These are phyloP conservation scores for Juncus effusus DNA, from an alignment of 176 grass and related monocot genomes.

Conservation along the genomic window DNA sequence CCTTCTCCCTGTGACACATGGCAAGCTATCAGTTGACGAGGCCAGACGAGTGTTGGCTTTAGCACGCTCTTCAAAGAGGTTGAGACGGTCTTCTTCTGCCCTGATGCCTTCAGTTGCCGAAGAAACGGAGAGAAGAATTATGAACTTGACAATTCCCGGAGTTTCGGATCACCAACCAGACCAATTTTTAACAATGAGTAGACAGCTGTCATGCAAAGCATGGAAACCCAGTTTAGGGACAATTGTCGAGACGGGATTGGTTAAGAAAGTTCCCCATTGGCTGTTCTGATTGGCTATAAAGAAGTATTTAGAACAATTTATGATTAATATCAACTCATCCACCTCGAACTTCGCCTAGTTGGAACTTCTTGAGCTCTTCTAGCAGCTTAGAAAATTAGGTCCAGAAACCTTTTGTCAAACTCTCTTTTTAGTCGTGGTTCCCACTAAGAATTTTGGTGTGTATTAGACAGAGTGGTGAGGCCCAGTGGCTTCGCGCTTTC, in stretches of 20 bases:
- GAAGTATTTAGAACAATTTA: too few species aligned
- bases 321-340: too few species aligned
- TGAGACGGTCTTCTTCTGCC: constrained; percentile 41
- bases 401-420: too few species aligned
- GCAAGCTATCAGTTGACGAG: constrained; percentile 66
- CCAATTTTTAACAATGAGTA: constrained; percentile 36
- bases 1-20: constrained; percentile 56
- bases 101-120: constrained; percentile 6
- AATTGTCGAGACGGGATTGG: constrained; percentile 57
- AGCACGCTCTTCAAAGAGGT: constrained; percentile 34
- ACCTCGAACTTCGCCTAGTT: too few species aligned
- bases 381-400: too few species aligned
- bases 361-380: too few species aligned
- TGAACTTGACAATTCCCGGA: constrained; percentile 3
- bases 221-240: constrained; percentile 90
- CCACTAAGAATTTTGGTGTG: background rate
- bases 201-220: constrained; percentile 67
- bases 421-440: too few species aligned
- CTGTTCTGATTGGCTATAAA: constrained; percentile 35
- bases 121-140: constrained; percentile 3
- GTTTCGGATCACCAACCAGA: constrained; percentile 51
- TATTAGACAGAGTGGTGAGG: constrained; percentile 52
- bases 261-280: constrained; percentile 79
- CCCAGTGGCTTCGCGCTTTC: constrained; percentile 31
- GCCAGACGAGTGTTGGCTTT: constrained; percentile 50